These are phyloP conservation scores for Backusella australiensis DNA, from an alignment of 192 early-diverging fungal genomes.

Conservation along the genomic window DNA sequence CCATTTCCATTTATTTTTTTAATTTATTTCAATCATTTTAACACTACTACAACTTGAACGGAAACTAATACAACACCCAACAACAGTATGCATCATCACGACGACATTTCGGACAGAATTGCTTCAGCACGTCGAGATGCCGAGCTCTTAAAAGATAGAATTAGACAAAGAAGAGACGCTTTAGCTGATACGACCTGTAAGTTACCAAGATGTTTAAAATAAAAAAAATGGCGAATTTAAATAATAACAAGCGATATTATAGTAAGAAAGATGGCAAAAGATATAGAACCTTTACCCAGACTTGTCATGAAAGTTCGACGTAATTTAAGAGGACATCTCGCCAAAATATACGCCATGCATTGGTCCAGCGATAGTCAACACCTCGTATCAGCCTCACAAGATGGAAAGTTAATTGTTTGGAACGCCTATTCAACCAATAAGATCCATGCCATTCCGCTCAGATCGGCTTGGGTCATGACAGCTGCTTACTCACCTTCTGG, in stretches of 20 bases:
- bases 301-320: constrained; percentile 91
- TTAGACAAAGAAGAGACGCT: constrained; percentile 89
- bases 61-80: not conserved
- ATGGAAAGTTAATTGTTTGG: constrained; percentile 99
- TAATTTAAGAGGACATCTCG: constrained; percentile 96
- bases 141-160: constrained; percentile 91
- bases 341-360: constrained; percentile 89
- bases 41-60: not conserved
- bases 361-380: constrained; percentile 78
- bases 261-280: constrained; percentile 42
- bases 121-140: constrained; percentile 89
- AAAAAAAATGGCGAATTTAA: not conserved
- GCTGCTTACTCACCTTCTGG: constrained; percentile 97
- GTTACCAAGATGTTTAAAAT: constrained; percentile 17
- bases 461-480: constrained; percentile 99
- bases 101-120: constrained; percentile 87
- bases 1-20: not conserved
- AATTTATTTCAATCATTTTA: not conserved
- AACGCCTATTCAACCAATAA: constrained; percentile 98
- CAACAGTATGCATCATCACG: constrained; percentile 14
- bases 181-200: constrained; percentile 93
- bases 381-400: constrained; percentile 96
- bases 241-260: not conserved
- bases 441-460: constrained; percentile 96
- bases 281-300: constrained; percentile 84